phyloP scores from a whole-genome alignment of 768 basidiomycete genomes.

The Jaapia argillacea region DNA sequence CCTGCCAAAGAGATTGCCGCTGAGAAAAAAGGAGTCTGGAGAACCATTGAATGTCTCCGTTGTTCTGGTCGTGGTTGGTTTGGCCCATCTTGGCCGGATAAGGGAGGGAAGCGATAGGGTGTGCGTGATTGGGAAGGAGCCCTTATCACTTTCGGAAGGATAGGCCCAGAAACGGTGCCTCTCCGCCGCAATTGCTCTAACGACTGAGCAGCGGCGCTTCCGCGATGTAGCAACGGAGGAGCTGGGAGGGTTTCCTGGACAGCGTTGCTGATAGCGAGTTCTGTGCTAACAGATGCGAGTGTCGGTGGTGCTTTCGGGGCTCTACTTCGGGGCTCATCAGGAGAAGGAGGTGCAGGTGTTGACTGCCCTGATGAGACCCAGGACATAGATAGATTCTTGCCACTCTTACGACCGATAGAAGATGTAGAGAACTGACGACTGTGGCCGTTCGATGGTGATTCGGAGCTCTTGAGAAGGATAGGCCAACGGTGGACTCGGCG shows the following conservation, averaged over 20 bases:
- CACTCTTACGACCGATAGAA: constrained; percentile 1
- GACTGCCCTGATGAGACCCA: not conserved
- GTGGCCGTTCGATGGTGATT: constrained; percentile 12
- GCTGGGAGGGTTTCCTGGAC: not conserved
- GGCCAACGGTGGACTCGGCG: constrained; percentile 93
- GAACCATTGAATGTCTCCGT: no score
- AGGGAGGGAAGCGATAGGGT: no score
- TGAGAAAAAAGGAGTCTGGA: no score
- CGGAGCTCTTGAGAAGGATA: constrained; percentile 36
- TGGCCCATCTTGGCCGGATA: no score
- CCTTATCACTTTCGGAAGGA: no score
- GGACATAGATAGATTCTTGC: not conserved
- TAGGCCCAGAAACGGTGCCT: no score
- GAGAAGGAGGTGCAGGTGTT: not conserved
- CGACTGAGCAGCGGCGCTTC: no score
- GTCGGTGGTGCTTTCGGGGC: constrained; percentile 13
- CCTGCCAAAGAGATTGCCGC: no score
- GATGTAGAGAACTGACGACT: not conserved
- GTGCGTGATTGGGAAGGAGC: no score
- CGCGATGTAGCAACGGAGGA: no score
- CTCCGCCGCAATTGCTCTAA: no score
- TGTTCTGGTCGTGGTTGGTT: no score
- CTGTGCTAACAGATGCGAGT: constrained; percentile 15
- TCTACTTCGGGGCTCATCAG: constrained; percentile 5
- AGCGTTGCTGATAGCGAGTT: constrained; percentile 11